Evolutionary conservation across 2,329 filamentous ascomycete genomes (phyloP).

Genomic region (Penicillium vulpinum): DNA sequence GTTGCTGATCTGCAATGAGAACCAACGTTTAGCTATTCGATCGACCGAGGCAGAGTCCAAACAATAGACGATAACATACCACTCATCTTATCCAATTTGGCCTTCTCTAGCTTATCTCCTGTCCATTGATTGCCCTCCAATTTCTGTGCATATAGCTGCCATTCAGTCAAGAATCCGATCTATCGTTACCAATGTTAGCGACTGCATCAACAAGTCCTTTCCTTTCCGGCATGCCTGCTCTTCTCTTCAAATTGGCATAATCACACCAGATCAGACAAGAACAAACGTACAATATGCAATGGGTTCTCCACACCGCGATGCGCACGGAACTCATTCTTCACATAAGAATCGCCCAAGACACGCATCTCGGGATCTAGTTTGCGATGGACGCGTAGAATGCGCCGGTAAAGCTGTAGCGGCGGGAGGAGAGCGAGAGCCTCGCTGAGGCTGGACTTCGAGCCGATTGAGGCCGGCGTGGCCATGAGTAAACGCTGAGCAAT

Average conservation of each 20-base stretch:
- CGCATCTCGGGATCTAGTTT: slow-evolving; percentile 72
- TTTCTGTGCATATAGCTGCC: slow-evolving; percentile 92
- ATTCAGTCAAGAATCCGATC: slow-evolving; percentile 95
- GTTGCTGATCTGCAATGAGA: slow-evolving; percentile 71
- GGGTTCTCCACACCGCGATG: slow-evolving; percentile 86
- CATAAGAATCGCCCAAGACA: slow-evolving; percentile 83
- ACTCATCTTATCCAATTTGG: slow-evolving; percentile 90
- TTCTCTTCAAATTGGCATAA: not conserved
- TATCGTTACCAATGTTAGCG: slow-evolving; percentile 38
- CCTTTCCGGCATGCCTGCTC: not conserved
- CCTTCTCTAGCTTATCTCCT: slow-evolving; percentile 78
- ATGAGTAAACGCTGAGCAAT: slow-evolving; percentile 39
- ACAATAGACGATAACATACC: slow-evolving; percentile 56
- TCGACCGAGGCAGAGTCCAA: not conserved
- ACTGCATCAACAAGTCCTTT: not conserved
- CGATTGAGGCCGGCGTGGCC: slow-evolving; percentile 42
- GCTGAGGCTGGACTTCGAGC: slow-evolving; percentile 44
- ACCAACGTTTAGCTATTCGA: not conserved
- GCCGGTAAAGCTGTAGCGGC: slow-evolving; percentile 84
- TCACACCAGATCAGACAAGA: not conserved
- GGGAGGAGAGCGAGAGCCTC: slow-evolving; percentile 71
- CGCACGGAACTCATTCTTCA: slow-evolving; percentile 87
- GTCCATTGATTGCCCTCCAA: slow-evolving; percentile 85
- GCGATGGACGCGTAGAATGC: slow-evolving; percentile 82
- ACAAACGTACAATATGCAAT: slow-evolving; percentile 73